A percentile compares a stretch with the other conserved stretches of the same genome.
phyloP scores from a whole-genome alignment of 768 basidiomycete genomes.

The Rhodotorula paludigena region DNA sequence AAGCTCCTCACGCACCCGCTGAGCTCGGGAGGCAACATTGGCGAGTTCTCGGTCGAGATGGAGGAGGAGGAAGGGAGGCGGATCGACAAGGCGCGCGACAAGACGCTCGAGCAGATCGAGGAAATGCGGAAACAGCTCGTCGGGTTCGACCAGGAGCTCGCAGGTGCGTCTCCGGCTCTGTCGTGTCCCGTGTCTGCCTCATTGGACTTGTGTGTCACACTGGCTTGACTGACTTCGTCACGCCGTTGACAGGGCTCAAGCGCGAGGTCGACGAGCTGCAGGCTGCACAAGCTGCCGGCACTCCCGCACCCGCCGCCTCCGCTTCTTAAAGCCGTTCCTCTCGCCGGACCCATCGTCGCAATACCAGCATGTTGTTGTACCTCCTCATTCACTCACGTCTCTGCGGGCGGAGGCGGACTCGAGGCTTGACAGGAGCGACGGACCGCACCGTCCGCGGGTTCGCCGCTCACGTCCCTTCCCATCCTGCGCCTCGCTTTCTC shows the following conservation, averaged over 20 bases:
- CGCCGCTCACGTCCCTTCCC: too few relatives aligned
- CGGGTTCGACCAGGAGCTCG: slow-evolving; percentile 77
- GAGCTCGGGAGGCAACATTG: slow-evolving; percentile 56
- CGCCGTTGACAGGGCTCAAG: slow-evolving; percentile 17
- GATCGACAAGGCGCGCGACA: slow-evolving; percentile 68
- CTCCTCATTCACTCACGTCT: neutral
- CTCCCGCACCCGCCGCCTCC: neutral
- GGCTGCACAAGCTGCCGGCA: neutral
- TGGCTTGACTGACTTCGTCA: neutral
- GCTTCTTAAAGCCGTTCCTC: neutral
- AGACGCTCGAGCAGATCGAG: slow-evolving; percentile 70
- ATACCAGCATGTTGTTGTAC: neutral
- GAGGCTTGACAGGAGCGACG: too few relatives aligned
- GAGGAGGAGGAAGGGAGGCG: slow-evolving; percentile 78
- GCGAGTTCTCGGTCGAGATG: slow-evolving; percentile 81
- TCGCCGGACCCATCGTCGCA: neutral
- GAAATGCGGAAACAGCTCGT: slow-evolving; percentile 62
- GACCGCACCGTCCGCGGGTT: too few relatives aligned
- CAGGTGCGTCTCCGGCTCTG: slow-evolving; percentile 44
- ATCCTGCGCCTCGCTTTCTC: too few relatives aligned
- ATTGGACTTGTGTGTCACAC: too few relatives aligned
- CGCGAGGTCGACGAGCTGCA: slow-evolving; percentile 32
- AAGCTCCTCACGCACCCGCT: slow-evolving; percentile 42
- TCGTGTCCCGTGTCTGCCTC: neutral
- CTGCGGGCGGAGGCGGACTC: neutral